A percentile compares a stretch with the other conserved stretches of the same genome.
phyloP scores from a whole-genome alignment of 1,284 basidiomycete species.

The Apiotrichum laibachii region DNA sequence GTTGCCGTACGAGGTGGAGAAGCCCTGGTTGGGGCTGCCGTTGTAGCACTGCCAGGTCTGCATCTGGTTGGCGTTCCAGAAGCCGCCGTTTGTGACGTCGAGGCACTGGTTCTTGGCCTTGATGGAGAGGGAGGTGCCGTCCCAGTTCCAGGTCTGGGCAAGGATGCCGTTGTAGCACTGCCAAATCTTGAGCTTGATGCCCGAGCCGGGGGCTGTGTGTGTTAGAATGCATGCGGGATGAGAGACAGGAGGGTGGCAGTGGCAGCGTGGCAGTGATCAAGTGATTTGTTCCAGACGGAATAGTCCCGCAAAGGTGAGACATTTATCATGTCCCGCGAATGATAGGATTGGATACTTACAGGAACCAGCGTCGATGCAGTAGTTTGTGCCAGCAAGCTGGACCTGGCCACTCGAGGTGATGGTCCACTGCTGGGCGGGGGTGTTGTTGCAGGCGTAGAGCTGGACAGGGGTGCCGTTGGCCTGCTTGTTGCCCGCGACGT shows the following conservation, averaged over 20 bases:
- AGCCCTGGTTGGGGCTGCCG: conserved; percentile 18
- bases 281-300: background rate
- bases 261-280: background rate
- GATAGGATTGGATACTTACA: background rate
- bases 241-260: too few species aligned
- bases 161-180: conserved; percentile 11
- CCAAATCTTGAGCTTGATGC: conserved; percentile 18
- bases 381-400: conserved; percentile 34
- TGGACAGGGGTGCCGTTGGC: conserved; percentile 18
- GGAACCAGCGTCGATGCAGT: conserved; percentile 33
- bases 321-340: background rate
- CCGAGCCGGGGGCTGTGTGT: conserved; percentile 11
- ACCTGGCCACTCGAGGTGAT: conserved; percentile 4
- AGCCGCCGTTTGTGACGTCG: conserved; percentile 13
- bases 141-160: conserved; percentile 14
- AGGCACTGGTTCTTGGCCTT: conserved; percentile 15
- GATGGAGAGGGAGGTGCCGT: conserved; percentile 16
- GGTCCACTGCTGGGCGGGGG: conserved; percentile 15
- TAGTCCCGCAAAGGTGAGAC: background rate
- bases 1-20: too few species aligned
- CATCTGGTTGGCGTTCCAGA: conserved; percentile 5
- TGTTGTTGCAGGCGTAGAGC: conserved; percentile 7
- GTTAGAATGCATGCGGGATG: background rate
- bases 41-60: conserved; percentile 19
- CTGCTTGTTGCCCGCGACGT: conserved; percentile 6